Conservation (phyloP, 805 yeast species). For the Zygotorulaspora chibaensis region DNA sequence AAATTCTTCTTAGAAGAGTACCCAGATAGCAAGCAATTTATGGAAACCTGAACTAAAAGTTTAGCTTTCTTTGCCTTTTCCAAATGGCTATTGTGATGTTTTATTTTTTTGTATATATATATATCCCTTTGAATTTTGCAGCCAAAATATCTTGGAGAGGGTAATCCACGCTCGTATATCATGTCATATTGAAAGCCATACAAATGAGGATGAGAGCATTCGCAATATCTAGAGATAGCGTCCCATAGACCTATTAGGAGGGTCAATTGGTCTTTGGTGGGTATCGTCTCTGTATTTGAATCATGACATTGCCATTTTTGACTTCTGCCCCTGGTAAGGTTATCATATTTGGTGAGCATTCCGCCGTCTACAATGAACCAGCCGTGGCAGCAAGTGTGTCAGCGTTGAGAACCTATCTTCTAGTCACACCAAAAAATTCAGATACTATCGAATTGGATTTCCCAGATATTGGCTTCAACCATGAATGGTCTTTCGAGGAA, state of each 20-base stretch:
- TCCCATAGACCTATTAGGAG: background rate
- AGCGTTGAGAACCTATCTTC: conserved; percentile 74
- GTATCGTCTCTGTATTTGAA: background rate
- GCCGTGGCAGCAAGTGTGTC: conserved; percentile 91
- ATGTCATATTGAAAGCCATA: background rate
- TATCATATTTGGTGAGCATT: conserved; percentile 93
- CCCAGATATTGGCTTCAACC: conserved; percentile 72
- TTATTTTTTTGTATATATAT: background rate
- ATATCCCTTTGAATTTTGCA: conserved; percentile 1
- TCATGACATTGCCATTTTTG: conserved; percentile 48
- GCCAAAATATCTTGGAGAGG: background rate
- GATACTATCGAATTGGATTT: conserved; percentile 61
- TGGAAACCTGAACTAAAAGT: too few species aligned
- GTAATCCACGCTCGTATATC: background rate
- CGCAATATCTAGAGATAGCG: too few species aligned
- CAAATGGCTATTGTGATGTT: too few species aligned
- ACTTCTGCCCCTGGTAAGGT: conserved; percentile 97
- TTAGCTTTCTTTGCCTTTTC: too few species aligned
- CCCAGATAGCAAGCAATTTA: too few species aligned
- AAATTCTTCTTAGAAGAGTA: too few species aligned
- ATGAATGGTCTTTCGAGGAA: conserved; percentile 49
- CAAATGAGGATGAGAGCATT: background rate
- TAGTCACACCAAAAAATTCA: conserved; percentile 47
- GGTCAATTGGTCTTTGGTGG: background rate
- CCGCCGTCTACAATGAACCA: conserved; percentile 89